Evolutionary conservation across 1,284 basidiomycete species (phyloP).

Genomic region (Jaminaea rosea): DNA sequence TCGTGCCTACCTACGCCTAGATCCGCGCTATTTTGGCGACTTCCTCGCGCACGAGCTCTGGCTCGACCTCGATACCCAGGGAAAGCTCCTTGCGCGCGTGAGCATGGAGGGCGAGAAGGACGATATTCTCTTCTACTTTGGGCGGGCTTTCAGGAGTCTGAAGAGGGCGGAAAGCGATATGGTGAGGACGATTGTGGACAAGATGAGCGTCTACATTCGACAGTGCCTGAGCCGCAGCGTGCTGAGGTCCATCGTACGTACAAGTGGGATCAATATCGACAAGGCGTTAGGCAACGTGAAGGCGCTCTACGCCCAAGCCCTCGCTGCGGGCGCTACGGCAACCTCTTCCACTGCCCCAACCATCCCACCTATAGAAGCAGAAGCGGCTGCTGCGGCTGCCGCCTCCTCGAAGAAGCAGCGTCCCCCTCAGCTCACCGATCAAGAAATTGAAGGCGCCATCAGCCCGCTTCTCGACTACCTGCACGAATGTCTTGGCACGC

Average conservation of each 20-base stretch:
- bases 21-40: constrained; percentile 79
- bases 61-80: constrained; percentile 77
- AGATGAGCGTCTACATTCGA: constrained; percentile 89
- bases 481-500: constrained; percentile 81
- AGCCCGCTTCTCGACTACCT: constrained; percentile 90
- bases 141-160: constrained; percentile 83
- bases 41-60: constrained; percentile 83
- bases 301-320: constrained; percentile 39
- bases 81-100: constrained; percentile 68
- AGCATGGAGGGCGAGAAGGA: constrained; percentile 99
- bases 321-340: too few species aligned
- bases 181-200: constrained; percentile 92
- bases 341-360: constrained; percentile 29
- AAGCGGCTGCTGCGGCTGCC: too few species aligned
- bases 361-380: constrained; percentile 40
- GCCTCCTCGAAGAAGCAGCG: constrained; percentile 46
- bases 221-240: constrained; percentile 74
- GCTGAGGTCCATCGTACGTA: constrained; percentile 50
- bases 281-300: constrained; percentile 44
- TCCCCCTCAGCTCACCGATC: constrained; percentile 70
- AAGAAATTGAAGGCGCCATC: constrained; percentile 91
- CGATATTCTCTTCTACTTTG: constrained; percentile 95
- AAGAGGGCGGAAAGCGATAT: constrained; percentile 93
- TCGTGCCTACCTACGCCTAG: constrained; percentile 80
- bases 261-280: constrained; percentile 39